Percentiles rank a stretch among this genome's conserved stretches.
Conservation (phyloP, 1,284 basidiomycete genomes). For the Veloporphyrellus conicus region DNA sequence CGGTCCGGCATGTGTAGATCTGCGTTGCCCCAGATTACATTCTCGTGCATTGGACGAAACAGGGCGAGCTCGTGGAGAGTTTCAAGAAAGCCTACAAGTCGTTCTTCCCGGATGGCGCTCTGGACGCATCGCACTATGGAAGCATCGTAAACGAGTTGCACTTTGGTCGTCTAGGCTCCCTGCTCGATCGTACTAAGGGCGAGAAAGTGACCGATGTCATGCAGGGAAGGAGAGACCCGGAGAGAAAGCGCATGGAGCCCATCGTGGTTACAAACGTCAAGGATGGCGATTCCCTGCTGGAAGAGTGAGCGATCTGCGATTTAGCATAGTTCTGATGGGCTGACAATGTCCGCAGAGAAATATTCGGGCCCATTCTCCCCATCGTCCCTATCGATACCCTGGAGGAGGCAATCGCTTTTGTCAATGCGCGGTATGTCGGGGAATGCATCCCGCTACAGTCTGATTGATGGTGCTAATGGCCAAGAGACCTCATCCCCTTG, state of each 20-base stretch:
- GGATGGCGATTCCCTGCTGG: conserved; percentile 22
- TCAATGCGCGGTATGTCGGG: conserved; percentile 42
- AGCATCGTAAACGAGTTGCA: conserved; percentile 24
- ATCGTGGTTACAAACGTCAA: conserved; percentile 20
- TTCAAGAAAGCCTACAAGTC: conserved; percentile 38
- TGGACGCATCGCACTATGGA: conserved; percentile 16
- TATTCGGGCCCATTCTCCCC: conserved; percentile 68
- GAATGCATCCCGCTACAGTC: too few species aligned
- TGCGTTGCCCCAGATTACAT: conserved; percentile 67
- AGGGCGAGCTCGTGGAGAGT: conserved; percentile 51
- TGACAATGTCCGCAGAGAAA: conserved; percentile 41
- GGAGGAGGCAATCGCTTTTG: conserved; percentile 34
- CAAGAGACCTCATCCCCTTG: conserved; percentile 25
- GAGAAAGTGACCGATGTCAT: conserved; percentile 43
- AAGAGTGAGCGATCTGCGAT: conserved; percentile 21
- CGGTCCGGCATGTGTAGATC: conserved; percentile 32
- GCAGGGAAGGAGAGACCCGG: conserved; percentile 46
- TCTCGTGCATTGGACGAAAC: conserved; percentile 46
- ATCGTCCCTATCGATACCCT: conserved; percentile 56
- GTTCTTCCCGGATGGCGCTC: conserved; percentile 32
- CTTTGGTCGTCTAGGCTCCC: conserved; percentile 22
- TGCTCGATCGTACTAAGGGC: conserved; percentile 54
- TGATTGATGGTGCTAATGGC: conserved; percentile 6
- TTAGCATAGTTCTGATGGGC: neutral
- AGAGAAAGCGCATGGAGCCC: conserved; percentile 25